phyloP scores from a whole-genome alignment of 1,139 yeast species.

The Debaryomyces psychrophilus region DNA sequence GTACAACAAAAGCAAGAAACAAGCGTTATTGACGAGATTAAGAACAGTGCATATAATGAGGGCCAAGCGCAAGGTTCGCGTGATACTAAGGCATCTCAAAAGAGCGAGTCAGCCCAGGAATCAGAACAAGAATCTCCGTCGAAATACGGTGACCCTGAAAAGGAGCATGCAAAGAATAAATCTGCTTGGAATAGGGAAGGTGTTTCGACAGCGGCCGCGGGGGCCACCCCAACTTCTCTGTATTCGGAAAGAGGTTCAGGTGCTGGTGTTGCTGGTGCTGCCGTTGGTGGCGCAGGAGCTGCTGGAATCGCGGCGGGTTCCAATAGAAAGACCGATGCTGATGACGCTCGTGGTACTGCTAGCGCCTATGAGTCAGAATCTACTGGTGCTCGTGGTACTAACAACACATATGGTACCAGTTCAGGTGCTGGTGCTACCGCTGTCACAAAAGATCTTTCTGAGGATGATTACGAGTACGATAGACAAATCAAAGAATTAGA shows the following conservation, averaged over 20 bases:
- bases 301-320: constrained; percentile 12
- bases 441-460: constrained; percentile 18
- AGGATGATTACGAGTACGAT: constrained; percentile 23
- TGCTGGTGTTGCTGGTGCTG: constrained; percentile 9
- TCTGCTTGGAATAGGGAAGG: constrained; percentile 35
- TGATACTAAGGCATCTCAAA: constrained; percentile 10
- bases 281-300: constrained; percentile 6
- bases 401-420: constrained; percentile 4
- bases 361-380: constrained; percentile 11
- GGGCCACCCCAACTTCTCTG: constrained; percentile 4
- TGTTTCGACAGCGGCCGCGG: constrained; percentile 19
- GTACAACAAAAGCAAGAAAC: constrained; percentile 14
- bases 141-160: constrained; percentile 23
- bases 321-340: neutral
- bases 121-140: neutral
- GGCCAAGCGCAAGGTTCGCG: constrained; percentile 20
- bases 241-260: constrained; percentile 1
- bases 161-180: constrained; percentile 33
- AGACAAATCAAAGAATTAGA: constrained; percentile 25
- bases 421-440: constrained; percentile 1
- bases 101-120: neutral
- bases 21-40: constrained; percentile 17
- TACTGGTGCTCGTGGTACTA: constrained; percentile 11
- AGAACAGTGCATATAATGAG: constrained; percentile 22
- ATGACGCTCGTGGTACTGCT: neutral